Evolutionary conservation across 1,284 basidiomycete species (phyloP).

Genomic region (Ustilago esculenta): DNA sequence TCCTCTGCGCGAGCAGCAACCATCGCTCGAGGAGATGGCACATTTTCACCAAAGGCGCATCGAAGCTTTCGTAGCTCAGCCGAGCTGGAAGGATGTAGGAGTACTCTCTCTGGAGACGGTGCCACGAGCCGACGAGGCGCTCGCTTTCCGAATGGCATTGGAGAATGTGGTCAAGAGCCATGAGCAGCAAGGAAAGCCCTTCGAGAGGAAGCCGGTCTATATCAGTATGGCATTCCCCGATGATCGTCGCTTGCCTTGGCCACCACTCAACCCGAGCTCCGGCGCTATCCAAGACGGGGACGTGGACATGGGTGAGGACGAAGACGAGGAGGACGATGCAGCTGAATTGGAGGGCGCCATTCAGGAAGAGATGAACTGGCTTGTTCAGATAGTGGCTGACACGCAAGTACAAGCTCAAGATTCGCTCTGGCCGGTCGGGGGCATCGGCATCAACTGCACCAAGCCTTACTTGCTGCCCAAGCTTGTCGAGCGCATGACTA

Average conservation of each 20-base stretch:
- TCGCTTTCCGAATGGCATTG: conserved; percentile 50
- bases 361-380: conserved; percentile 46
- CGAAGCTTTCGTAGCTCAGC: conserved; percentile 31
- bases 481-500: conserved; percentile 45
- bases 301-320: conserved; percentile 34
- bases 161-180: conserved; percentile 28
- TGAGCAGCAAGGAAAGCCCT: conserved; percentile 12
- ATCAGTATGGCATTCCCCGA: conserved; percentile 52
- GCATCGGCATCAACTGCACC: conserved; percentile 63
- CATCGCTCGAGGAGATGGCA: conserved; percentile 38
- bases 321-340: conserved; percentile 22
- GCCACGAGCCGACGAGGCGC: conserved; percentile 56
- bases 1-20: conserved; percentile 26
- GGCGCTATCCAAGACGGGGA: conserved; percentile 11
- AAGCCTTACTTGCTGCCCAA: conserved; percentile 49
- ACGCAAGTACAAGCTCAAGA: conserved; percentile 34
- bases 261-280: conserved; percentile 6
- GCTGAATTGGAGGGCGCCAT: conserved; percentile 15
- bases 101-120: conserved; percentile 59
- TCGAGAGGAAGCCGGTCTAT: conserved; percentile 50
- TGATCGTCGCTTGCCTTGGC: conserved; percentile 46
- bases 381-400: conserved; percentile 36
- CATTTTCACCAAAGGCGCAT: conserved; percentile 52
- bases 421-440: conserved; percentile 43
- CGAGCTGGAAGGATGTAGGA: conserved; percentile 49